Base-by-base conservation (phyloP, 2,329 filamentous ascomycete species). In the Ceratocystis colombiana region DNA sequence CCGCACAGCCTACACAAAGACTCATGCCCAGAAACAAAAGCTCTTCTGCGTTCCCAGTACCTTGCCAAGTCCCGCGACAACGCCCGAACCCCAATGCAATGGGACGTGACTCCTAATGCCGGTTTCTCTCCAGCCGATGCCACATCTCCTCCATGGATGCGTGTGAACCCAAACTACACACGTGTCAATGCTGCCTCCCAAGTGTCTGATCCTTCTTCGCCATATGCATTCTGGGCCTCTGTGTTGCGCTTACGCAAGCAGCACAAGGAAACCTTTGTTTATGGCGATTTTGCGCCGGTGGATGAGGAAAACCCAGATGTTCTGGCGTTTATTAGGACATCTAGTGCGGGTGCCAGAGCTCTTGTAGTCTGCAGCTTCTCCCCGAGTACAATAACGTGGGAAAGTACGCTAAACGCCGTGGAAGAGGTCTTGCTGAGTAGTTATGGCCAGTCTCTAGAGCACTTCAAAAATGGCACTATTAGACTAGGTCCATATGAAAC, bases 51-150 rank as follows among this genome's bases (percentile, higher is more conserved):
- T 68, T 69, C 70, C 6, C 77, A 82, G n/a, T 78, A 85, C 71
- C 80, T 82, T 68, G 77, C 79, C 69, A 84, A 84, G 72, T 84
- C 81, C 6, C 75, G 88, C 25, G 88, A 91, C 73, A 88, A 91
- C 73, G 84, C 83, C 6, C 80, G 88, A 59, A 84, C 85, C 0
- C 88, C 88, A 0, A 85, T 91, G 74, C 87, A 89, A 72, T 91
- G 88, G 88, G 79, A 84, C 68, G 71, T 74, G n/a, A 76, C 75
- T 1, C 71, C 75, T 0, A 80, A 89, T 68, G 86, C 78, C 0
- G 88, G 88, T 10, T 91, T 90, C 75, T 85, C 85, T 0, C 76
- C 76, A 1, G 73, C 76, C 1, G 73, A 72, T 20, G 37, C 48
- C n/a, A 28, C 63, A 44, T 44, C 63, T 3, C 79, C 77, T 65